A percentile compares a stretch with the other conserved stretches of the same genome.
phyloP scores from a whole-genome alignment of 768 basidiomycete genomes.

The Leucogyrophana mollusca region DNA sequence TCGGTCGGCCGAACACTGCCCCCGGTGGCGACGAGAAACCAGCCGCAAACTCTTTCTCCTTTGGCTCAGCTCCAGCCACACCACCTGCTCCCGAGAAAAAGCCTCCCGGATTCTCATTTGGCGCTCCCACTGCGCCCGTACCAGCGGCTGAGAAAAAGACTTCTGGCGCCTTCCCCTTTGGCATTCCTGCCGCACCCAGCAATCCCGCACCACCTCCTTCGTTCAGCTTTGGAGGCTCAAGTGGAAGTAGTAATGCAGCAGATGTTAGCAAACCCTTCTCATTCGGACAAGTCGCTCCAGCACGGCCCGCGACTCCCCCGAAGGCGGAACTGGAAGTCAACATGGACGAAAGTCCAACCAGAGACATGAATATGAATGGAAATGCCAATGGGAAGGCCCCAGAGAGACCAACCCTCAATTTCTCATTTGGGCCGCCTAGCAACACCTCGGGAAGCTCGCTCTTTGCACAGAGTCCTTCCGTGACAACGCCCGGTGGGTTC shows the following conservation, averaged over 20 bases:
- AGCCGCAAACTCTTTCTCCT: conserved; percentile 39
- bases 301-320: conserved; percentile 65
- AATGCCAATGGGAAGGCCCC: conserved; percentile 28
- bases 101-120: conserved; percentile 24
- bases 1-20: conserved; percentile 33
- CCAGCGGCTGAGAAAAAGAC: conserved; percentile 34
- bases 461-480: conserved; percentile 33
- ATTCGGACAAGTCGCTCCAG: conserved; percentile 44
- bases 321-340: conserved; percentile 63
- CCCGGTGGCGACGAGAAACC: conserved; percentile 17
- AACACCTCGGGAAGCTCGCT: conserved; percentile 30
- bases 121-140: conserved; percentile 30
- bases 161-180: conserved; percentile 44
- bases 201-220: conserved; percentile 20
- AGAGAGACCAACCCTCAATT: conserved; percentile 42
- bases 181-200: conserved; percentile 32
- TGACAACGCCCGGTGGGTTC: conserved; percentile 29
- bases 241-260: conserved; percentile 32
- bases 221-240: conserved; percentile 50
- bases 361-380: conserved; percentile 52
- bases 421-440: conserved; percentile 45
- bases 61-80: conserved; percentile 32
- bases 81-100: conserved; percentile 22
- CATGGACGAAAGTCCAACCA: conserved; percentile 82
- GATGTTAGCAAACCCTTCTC: conserved; percentile 51